Percentiles rank a stretch among this genome's conserved stretches.
These are phyloP conservation scores for Spergularia marina DNA, from an alignment of 148 eudicot species.

Conservation along the genomic window DNA sequence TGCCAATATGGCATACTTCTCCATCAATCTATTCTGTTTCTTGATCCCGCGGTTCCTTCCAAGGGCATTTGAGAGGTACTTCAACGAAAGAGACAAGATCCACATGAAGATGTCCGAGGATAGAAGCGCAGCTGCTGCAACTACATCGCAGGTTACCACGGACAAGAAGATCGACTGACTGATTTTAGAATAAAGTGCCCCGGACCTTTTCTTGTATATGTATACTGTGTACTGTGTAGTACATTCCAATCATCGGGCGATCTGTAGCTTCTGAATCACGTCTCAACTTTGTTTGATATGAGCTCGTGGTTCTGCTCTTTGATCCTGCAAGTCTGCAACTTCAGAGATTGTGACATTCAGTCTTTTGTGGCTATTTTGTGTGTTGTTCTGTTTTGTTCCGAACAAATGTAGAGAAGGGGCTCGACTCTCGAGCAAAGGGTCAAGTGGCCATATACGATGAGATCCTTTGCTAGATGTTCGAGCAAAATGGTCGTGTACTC, in stretches of 20 bases:
- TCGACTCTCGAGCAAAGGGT: no score
- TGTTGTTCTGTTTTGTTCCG: no score
- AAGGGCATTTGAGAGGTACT: slow-evolving; percentile 70
- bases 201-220: not conserved
- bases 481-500: no score
- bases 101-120: slow-evolving; percentile 49
- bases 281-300: not conserved
- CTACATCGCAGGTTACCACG: slow-evolving; percentile 11
- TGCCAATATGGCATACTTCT: slow-evolving; percentile 56
- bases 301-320: no score
- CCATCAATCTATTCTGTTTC: slow-evolving; percentile 55
- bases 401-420: no score
- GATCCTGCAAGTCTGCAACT: no score
- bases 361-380: no score
- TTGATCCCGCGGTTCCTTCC: slow-evolving; percentile 77
- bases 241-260: not conserved
- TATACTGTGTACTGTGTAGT: no score
- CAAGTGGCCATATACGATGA: no score
- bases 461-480: no score
- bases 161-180: slow-evolving; percentile 44
- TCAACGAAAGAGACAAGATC: slow-evolving; percentile 54
- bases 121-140: slow-evolving; percentile 30
- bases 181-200: not conserved
- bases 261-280: not conserved
- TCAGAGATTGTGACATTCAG: no score